These are phyloP conservation scores for Penicillium nucicola DNA, from an alignment of 495 filamentous ascomycete species.

Conservation along the genomic window DNA sequence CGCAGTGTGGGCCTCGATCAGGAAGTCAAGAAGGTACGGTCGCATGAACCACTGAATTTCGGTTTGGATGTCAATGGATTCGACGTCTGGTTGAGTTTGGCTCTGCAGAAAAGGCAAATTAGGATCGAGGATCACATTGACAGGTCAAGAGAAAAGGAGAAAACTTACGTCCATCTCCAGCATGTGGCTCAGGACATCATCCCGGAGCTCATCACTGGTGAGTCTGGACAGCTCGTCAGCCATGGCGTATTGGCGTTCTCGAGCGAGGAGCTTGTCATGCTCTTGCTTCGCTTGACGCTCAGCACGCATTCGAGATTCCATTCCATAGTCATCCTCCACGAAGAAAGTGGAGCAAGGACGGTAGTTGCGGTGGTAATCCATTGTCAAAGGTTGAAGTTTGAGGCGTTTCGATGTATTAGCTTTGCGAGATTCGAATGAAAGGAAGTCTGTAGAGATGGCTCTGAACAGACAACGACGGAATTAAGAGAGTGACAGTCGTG, in stretches of 20 bases:
- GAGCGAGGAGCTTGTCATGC: slow-evolving; percentile 67
- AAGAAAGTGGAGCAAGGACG: slow-evolving; percentile 78
- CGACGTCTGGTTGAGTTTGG: slow-evolving; percentile 90
- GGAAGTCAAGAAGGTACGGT: slow-evolving; percentile 96
- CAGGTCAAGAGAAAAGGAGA: neutral
- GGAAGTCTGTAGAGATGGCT: slow-evolving; percentile 32
- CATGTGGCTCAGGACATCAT: slow-evolving; percentile 91
- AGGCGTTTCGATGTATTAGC: slow-evolving; percentile 11
- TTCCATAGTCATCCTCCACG: slow-evolving; percentile 69
- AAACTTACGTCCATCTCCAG: slow-evolving; percentile 86
- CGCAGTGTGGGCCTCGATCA: slow-evolving; percentile 93
- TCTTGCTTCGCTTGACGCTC: slow-evolving; percentile 47
- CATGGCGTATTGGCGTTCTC: slow-evolving; percentile 76
- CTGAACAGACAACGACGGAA: slow-evolving; percentile 45
- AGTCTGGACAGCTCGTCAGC: slow-evolving; percentile 81
- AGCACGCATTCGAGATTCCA: slow-evolving; percentile 24
- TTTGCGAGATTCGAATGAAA: slow-evolving; percentile 26
- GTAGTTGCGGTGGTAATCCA: slow-evolving; percentile 66
- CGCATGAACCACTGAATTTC: slow-evolving; percentile 99
- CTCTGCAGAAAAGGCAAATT: slow-evolving; percentile 51
- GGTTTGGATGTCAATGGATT: slow-evolving; percentile 96
- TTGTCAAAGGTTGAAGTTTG: slow-evolving; percentile 38
- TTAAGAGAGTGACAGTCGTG: slow-evolving; percentile 56
- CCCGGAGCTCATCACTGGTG: slow-evolving; percentile 83
- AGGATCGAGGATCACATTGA: slow-evolving; percentile 3